A percentile compares a stretch with the other conserved stretches of the same genome.
These are phyloP conservation scores for Austroboletus niveus DNA, from an alignment of 1,284 basidiomycete genomes.

Conservation along the genomic window DNA sequence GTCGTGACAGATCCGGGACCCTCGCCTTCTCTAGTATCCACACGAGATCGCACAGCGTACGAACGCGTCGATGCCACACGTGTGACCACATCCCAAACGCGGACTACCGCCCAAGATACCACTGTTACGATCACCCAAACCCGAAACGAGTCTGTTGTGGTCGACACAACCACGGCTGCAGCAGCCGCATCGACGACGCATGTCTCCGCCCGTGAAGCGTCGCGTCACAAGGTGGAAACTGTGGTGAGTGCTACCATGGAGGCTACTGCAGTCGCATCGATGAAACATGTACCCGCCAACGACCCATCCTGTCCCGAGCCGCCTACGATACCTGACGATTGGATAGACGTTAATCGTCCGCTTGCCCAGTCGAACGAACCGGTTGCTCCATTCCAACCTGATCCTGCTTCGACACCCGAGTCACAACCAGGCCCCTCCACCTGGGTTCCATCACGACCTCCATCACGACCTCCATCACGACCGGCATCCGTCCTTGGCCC, in stretches of 20 bases:
- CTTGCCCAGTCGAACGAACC: slow-evolving; percentile 7
- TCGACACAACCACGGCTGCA: too few relatives aligned
- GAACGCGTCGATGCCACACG: slow-evolving; percentile 13
- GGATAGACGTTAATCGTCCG: slow-evolving; percentile 25
- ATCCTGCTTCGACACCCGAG: slow-evolving; percentile 7
- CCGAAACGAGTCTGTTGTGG: slow-evolving; percentile 6
- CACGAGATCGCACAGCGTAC: slow-evolving; percentile 15
- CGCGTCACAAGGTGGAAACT: background rate
- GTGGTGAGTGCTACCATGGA: background rate
- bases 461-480: slow-evolving; percentile 14
- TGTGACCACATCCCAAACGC: slow-evolving; percentile 6
- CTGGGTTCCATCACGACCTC: slow-evolving; percentile 9
- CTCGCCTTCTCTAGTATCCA: slow-evolving; percentile 30
- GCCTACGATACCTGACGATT: slow-evolving; percentile 29
- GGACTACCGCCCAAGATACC: slow-evolving; percentile 7
- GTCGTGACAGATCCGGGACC: slow-evolving; percentile 18
- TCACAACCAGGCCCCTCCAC: background rate
- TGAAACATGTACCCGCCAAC: slow-evolving; percentile 3
- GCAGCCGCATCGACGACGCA: too few relatives aligned
- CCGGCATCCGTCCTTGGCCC: slow-evolving; percentile 15
- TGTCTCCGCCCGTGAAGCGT: too few relatives aligned
- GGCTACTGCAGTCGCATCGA: background rate
- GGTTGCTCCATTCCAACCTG: slow-evolving; percentile 2
- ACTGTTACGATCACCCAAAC: slow-evolving; percentile 11
- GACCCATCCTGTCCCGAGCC: slow-evolving; percentile 18